phyloP scores from a whole-genome alignment of 139 green algal species.

The Trebouxia sp. region DNA sequence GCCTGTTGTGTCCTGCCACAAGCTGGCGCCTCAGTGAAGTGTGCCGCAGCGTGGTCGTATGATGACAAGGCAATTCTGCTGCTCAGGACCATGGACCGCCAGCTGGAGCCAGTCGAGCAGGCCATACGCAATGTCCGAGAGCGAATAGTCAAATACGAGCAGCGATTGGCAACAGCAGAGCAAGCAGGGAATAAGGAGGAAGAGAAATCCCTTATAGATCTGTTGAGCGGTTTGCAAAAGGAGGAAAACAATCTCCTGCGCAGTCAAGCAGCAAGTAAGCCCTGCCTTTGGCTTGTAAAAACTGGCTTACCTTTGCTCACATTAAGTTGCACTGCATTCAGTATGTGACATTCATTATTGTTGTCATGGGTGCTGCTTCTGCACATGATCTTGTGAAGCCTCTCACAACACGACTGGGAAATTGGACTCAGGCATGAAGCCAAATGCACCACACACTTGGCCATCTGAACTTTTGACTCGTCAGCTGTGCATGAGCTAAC shows the following conservation, averaged over 20 bases:
- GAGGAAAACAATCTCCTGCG: not conserved
- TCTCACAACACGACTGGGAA: too few species aligned
- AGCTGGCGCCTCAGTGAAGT: not conserved
- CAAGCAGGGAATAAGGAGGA: not conserved
- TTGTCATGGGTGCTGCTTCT: too few species aligned
- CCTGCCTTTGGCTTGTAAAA: not conserved
- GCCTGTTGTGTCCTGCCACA: not conserved
- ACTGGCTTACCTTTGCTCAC: not conserved
- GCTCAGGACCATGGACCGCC: not conserved
- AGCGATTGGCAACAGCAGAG: not conserved
- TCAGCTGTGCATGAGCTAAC: too few species aligned
- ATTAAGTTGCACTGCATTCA: not conserved
- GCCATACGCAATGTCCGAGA: too few species aligned
- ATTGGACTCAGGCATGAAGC: too few species aligned
- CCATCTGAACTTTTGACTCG: too few species aligned
- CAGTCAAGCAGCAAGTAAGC: not conserved
- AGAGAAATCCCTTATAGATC: not conserved
- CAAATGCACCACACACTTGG: too few species aligned
- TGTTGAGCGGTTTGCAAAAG: not conserved
- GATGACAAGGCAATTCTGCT: not conserved
- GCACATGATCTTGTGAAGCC: too few species aligned
- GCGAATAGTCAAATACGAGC: not conserved
- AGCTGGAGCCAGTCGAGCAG: not conserved
- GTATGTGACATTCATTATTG: too few species aligned
- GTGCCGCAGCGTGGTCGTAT: not conserved